Conservation (phyloP, 2,329 filamentous ascomycete genomes). For the Nothophoma quercina region DNA sequence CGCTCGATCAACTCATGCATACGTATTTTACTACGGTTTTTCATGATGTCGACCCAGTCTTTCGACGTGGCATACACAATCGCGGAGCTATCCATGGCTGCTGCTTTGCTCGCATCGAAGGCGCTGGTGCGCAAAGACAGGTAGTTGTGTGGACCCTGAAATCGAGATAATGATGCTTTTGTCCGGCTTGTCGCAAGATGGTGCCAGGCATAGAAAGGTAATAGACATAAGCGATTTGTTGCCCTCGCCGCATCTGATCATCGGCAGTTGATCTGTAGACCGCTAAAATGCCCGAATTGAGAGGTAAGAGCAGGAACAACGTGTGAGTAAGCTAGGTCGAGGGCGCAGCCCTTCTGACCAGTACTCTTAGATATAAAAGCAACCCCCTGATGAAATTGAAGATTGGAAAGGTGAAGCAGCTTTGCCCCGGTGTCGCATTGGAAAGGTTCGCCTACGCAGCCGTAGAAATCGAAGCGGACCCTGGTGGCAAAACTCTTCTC, state of each 20-base stretch:
- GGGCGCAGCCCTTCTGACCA: constrained; percentile 12
- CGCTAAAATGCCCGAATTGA: neutral
- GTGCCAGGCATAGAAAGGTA: constrained; percentile 3
- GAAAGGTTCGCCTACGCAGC: constrained; percentile 10
- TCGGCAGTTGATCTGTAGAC: constrained; percentile 4
- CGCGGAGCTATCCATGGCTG: constrained; percentile 33
- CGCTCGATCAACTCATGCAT: constrained; percentile 50
- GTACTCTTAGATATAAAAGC: neutral
- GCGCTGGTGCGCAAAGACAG: neutral
- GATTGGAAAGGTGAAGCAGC: neutral
- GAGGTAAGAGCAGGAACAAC: neutral
- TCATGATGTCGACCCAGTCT: constrained; percentile 50
- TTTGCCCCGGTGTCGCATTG: constrained; percentile 7
- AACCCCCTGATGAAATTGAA: constrained; percentile 6
- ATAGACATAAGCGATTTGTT: constrained; percentile 2
- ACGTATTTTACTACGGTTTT: constrained; percentile 44
- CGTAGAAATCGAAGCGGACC: constrained; percentile 9
- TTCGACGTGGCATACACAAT: constrained; percentile 43
- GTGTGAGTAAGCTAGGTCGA: neutral
- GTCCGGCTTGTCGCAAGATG: neutral
- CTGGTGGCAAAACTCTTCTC: constrained; percentile 6
- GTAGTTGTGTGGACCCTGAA: neutral
- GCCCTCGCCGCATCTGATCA: constrained; percentile 1
- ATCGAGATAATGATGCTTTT: neutral
- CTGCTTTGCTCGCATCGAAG: constrained; percentile 18